phyloP scores from a whole-genome alignment of 2,329 filamentous ascomycete genomes.

The Phaeophleospora eucalypticola region DNA sequence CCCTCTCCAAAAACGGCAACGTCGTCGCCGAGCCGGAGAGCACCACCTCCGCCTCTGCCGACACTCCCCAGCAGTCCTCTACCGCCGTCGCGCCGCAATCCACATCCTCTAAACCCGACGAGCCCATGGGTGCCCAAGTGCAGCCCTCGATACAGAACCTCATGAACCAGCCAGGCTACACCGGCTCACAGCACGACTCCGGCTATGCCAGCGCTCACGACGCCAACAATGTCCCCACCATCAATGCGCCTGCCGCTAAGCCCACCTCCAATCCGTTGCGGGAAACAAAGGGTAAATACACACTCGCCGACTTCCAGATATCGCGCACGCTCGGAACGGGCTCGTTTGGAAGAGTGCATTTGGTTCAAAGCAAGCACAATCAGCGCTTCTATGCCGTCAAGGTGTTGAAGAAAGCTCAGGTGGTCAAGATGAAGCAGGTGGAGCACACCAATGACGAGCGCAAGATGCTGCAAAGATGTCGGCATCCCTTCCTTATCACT shows the following conservation, averaged over 20 bases:
- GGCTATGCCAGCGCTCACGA: constrained; percentile 30
- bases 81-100: constrained; percentile 18
- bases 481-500: constrained; percentile 96
- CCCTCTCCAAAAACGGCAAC: constrained; percentile 39
- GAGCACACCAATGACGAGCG: constrained; percentile 99
- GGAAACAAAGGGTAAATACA: constrained; percentile 96
- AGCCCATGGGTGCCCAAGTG: constrained; percentile 51
- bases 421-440: constrained; percentile 99
- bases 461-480: constrained; percentile 91
- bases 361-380: constrained; percentile 97
- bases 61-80: constrained; percentile 36
- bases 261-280: constrained; percentile 42
- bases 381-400: constrained; percentile 98
- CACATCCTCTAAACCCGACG: constrained; percentile 9
- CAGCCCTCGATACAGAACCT: constrained; percentile 78
- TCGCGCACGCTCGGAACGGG: constrained; percentile 90
- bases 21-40: constrained; percentile 28
- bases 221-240: constrained; percentile 34
- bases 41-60: constrained; percentile 14
- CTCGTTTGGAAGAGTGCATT: constrained; percentile 92
- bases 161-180: constrained; percentile 60
- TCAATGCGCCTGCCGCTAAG: constrained; percentile 33
- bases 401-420: constrained; percentile 95
- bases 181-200: constrained; percentile 35
- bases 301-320: constrained; percentile 82